Base-by-base conservation (phyloP, 148 eudicot species). In the Rhododendron ferrugineum region DNA sequence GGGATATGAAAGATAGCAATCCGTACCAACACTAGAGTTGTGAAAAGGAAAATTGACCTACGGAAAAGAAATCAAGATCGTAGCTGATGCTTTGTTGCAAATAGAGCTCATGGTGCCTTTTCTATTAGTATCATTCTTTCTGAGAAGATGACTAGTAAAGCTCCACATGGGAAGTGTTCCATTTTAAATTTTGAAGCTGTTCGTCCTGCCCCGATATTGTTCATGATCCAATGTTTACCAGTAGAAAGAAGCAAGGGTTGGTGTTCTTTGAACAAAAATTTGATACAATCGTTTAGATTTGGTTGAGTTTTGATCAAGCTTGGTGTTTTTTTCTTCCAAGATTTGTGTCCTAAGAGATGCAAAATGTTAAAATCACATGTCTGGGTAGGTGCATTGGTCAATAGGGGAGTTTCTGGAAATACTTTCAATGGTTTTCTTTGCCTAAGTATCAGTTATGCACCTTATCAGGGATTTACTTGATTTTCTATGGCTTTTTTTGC, bases 1-100 rank as follows among this genome's bases (percentile, higher is more conserved):
- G 82, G 68, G 83, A 85, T 49, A 32, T 64, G 28, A 88, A 78
- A 84, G 87, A 82, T 34, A 28, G 87, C 18, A 16, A 86, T 73
- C 70, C 73, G 37, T 76, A 84, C 73, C 52, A 22, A 5, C 75
- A 34, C 85, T 84, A 73, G 64, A 46, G 37, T 23, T 18, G 22
- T 46, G 26, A 56, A 54, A 32, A 49, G 26, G 10, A 54, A 54
- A 15, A 34, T 16, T 72, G 44, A 83, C n/a, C 26, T 10, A 20
- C 34, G 30, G 60, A 11, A 73, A 74, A 20, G 50, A 54, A 75
- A 34, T 14, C 30, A 73, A 50, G 40, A 13, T 74, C 37, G 15
- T 15, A n/a, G n/a, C n/a, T 40, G 66, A 75, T 40, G 22, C 66
- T 20, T 50, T 28, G 3, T 20, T 34, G 16, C 46, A 15, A 36